Evolutionary conservation across 768 basidiomycete genomes (phyloP), one percentile per base, ranked within the genome.

Genomic region (Boletus vermiculosoides): DNA sequence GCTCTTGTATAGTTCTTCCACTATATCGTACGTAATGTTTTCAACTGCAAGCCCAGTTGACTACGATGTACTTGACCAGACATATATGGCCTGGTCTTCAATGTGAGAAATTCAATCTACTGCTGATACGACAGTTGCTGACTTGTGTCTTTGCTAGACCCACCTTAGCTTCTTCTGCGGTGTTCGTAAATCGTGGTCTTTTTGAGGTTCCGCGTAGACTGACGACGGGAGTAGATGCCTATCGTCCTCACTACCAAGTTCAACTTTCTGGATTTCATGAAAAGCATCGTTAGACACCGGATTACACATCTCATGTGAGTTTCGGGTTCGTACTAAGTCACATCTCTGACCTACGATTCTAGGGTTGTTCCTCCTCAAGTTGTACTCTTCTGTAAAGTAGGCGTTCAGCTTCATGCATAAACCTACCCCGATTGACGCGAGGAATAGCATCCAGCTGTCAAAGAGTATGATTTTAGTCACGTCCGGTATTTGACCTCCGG

Each of bases 41-140:
- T 31, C 13, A 2, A 34, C 37, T 45, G 28, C 18, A 11, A 8
- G 13, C 4, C 5, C n/a, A 15, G 8, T 25, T 46, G 45, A 46
- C 47, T 15, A 36, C 12, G 28, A 58, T 15, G 15, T 15, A 25
- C 33, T 50, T 39, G 56, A 37, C 55, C 59, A 83, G 86, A 88
- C 63, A 86, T 87, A 9, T 88, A 87, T 66, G 86, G 87, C 16
- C 67, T 88, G 23, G 78, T 86, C 20, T 78, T 85, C 55, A 83
- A 80, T 67, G 80, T 84, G 50, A 59, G 77, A 42, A 8, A n/a
- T 41, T 31, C 41, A 0, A 13, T 60, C 22, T 44, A 5, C 33
- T 20, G 50, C 20, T 31, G 1, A 18, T 20, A 5, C 4, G 9
- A 11, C 33, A 4, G 23, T 37, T 22, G 16, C 45, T 62, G 46